A percentile compares a stretch with the other conserved stretches of the same genome.
Conservation (phyloP, 225 moss, liverwort and hornwort species). For the Thuidium tamariscinum region DNA sequence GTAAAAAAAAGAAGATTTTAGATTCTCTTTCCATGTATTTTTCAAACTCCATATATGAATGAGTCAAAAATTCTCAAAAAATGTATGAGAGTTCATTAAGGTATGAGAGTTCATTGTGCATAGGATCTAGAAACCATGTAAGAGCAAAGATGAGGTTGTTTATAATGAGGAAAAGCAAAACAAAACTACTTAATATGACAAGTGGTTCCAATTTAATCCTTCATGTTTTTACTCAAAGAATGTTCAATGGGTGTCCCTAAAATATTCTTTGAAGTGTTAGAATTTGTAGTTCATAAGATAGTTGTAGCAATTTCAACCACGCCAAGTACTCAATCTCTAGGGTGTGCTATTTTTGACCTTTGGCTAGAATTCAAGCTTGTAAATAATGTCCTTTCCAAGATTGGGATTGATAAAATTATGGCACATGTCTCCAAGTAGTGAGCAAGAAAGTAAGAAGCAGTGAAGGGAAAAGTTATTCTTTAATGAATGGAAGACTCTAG, state of each 20-base stretch:
- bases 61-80: not conserved
- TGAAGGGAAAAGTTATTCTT: too few species aligned
- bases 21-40: not conserved
- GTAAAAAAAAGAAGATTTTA: not conserved
- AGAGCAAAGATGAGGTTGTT: fast-evolving
- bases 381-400: too few species aligned
- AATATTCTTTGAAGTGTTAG: not conserved
- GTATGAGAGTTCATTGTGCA: fast-evolving
- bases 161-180: not conserved
- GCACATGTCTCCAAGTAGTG: too few species aligned
- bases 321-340: too few species aligned
- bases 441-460: too few species aligned
- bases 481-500: too few species aligned
- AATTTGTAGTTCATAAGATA: not conserved
- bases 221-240: fast-evolving
- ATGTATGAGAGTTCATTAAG: not conserved
- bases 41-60: not conserved
- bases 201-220: not conserved
- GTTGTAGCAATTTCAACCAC: too few species aligned
- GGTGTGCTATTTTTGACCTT: too few species aligned
- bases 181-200: not conserved
- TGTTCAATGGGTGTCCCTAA: too few species aligned
- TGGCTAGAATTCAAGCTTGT: too few species aligned
- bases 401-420: too few species aligned
- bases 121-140: too few species aligned